Base-by-base conservation (phyloP, 371 early-diverging fungal species). In the Mortierella sp. region DNA sequence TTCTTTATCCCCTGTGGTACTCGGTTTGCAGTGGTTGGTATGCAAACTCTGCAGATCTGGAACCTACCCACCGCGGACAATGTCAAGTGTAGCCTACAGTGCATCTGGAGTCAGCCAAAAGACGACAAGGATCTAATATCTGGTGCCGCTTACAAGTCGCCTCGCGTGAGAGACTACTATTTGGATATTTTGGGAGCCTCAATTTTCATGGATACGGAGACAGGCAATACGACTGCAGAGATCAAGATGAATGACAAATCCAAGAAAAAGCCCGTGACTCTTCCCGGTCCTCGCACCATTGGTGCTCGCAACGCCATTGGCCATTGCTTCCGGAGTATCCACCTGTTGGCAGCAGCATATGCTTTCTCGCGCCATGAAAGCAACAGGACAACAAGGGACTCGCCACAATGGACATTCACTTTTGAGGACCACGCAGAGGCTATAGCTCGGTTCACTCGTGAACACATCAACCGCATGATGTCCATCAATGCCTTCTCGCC, bases 381-480 rank as follows among this genome's bases (percentile, higher is more conserved):
- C 25, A 55, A 63, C 40, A 67, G 54, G 27, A 17, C 49, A 0
- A 39, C 59, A 10, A 40, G 67, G 29, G 57, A 57, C 7, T 28
- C 28, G 6, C 27, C 63, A 1, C 63, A 54, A 16, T 48, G 61
- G 41, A 61, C 60, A 21, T 62, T 77, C 22, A 77, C 77, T 0
- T 70, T 61, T 31, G 77, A 77, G 25, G 77, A 77, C 8, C 77
- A 77, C 51, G 66, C 66, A 4, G 70, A 66, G 7, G 70, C 70
- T 39, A 69, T 77, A 14, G 48, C 63, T 17, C 57, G 77, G 8
- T 77, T 77, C 48, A 59, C 66, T 5, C 70, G 65, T 12, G 70
- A 69, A 27, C 77, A 77, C 14, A 70, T 77, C 44, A 77, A 77
- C 31, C 77, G 77, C 6, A 77, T 77, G 77, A 65, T 77, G 65